Evolutionary conservation across 495 filamentous ascomycete species (phyloP), one percentile per base, ranked within the genome.

Genomic region (Tuber indicum): DNA sequence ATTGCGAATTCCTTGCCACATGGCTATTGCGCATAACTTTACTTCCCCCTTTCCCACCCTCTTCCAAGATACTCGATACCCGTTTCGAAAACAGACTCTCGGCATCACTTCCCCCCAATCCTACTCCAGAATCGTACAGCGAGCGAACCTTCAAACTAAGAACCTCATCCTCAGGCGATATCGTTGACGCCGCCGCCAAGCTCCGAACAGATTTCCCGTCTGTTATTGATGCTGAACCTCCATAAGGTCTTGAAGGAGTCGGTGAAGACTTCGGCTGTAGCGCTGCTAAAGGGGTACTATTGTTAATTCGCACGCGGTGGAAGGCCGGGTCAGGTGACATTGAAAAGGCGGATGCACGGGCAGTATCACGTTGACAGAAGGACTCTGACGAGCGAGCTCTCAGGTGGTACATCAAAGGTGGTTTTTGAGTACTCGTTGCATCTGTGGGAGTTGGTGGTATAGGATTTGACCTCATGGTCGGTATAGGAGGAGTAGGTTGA

Each of bases 91-190:
- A 83, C 58, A 81, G 82, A 39, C 82, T 83, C 70, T 71, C 79
- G 9, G 74, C 72, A n/a, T 83, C 82, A 39, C 82, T 83, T 36
- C 71, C 75, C 3, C 75, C 62, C 7, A 71, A 58, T 9, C 81
- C 81, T 10, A 82, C 62, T 12, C 79, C 82, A 70, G 82, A 83
- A 71, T 83, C 82, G 71, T 83, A 83, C 47, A 83, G 75, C 14
- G 79, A 82, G 43, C 82, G 82, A 17, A 83, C 82, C 62, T 81
- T 81, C 49, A 81, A 72, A 32, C 76, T 79, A 9, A 83, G 75
- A 5, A 83, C 82, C 73, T 83, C 82, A 39, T 83, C 82, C 70
- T 83, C 82, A 3, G 82, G 82, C 23, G 82, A 77, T 3, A 83
- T 70, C 9, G 75, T 82, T 17, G 81, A 81, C n/a, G 79, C 39